Evolutionary conservation across 78 protist genomes (phyloP).

Genomic region (Capsaspora owczarzaki): DNA sequence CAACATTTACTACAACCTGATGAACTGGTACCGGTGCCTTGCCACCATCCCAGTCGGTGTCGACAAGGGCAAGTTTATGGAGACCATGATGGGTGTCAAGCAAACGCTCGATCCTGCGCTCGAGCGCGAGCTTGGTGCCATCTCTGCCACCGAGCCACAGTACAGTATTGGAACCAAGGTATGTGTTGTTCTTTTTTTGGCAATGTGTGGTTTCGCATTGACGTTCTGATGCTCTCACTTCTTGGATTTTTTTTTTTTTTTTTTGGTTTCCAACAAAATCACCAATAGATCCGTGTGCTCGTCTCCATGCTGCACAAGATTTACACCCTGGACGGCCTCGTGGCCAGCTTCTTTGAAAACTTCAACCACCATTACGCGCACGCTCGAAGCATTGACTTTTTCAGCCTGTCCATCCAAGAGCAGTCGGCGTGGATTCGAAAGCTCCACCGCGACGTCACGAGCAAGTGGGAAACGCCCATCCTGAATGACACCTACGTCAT

Average conservation of each 20-base stretch:
- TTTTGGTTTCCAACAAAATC: too few species aligned
- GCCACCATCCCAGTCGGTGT: background rate
- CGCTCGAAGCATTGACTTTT: background rate
- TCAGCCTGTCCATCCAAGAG: background rate
- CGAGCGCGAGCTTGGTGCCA: background rate
- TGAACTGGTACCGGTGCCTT: background rate
- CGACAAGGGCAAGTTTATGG: constrained; percentile 5
- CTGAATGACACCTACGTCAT: background rate
- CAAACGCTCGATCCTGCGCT: background rate
- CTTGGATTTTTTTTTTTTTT: too few species aligned
- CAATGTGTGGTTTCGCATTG: too few species aligned
- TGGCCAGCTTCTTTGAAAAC: background rate
- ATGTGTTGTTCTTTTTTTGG: too few species aligned
- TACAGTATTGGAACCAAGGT: background rate
- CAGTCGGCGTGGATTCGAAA: background rate
- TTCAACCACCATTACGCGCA: background rate
- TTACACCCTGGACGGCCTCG: background rate
- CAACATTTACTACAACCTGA: background rate
- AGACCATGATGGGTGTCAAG: constrained; percentile 1
- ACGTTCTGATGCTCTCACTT: too few species aligned
- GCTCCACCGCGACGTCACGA: background rate
- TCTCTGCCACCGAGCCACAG: background rate
- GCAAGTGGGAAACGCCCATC: constrained; percentile 4
- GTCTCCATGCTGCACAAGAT: background rate
- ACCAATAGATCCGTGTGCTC: background rate